Evolutionary conservation across 139 green algal genomes (phyloP).

Genomic region (Volvox africanus): DNA sequence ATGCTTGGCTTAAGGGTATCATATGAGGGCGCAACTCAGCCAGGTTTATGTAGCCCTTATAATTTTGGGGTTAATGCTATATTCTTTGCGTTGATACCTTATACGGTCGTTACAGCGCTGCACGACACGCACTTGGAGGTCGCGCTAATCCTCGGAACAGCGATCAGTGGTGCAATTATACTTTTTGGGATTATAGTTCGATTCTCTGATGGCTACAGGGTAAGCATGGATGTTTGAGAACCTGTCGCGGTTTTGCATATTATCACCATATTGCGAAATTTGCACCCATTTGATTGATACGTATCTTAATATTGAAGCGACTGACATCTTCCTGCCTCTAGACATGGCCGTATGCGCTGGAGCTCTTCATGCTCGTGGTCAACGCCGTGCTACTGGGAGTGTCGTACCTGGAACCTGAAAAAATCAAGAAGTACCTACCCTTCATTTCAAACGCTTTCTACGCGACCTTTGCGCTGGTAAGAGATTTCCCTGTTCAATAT

Average conservation of each 20-base stretch:
- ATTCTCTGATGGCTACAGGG: neutral
- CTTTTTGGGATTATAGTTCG: neutral
- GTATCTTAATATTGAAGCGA: too few species aligned
- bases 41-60: neutral
- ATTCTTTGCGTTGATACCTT: conserved; percentile 12
- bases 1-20: neutral
- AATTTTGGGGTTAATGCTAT: conserved; percentile 15
- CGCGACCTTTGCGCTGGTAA: conserved; percentile 9
- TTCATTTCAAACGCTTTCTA: conserved; percentile 44
- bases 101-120: neutral
- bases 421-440: conserved; percentile 19
- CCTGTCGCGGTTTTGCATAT: neutral
- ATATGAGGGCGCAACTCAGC: neutral
- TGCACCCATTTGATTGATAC: neutral
- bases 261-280: neutral
- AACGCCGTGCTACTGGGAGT: conserved; percentile 40
- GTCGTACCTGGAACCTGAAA: conserved; percentile 3
- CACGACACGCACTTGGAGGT: conserved; percentile 35
- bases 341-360: conserved; percentile 29
- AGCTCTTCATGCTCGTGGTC: conserved; percentile 32
- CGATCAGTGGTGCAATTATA: conserved; percentile 10
- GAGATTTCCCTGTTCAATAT: neutral
- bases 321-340: neutral
- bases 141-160: conserved; percentile 27
- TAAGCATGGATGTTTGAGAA: neutral